Percentiles rank a stretch among this genome's conserved stretches.
Evolutionary conservation across 495 filamentous ascomycete genomes (phyloP).

Genomic region (Articulospora tetracladia): DNA sequence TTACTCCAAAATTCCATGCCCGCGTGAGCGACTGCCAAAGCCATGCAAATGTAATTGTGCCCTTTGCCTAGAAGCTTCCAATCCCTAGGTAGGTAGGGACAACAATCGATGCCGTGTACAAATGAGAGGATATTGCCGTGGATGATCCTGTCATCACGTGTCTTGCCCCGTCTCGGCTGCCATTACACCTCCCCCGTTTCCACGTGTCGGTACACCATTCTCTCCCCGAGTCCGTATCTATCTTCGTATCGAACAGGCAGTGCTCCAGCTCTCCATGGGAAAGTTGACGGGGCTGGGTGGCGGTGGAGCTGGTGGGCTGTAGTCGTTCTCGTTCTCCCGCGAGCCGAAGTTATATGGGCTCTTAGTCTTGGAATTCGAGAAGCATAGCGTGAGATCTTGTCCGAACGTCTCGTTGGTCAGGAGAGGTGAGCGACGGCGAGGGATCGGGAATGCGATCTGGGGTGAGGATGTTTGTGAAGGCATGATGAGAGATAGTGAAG

Average conservation of each 20-base stretch:
- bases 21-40: slow-evolving; percentile 10
- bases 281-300: slow-evolving; percentile 46
- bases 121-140: neutral
- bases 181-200: neutral
- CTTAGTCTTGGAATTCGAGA: slow-evolving; percentile 34
- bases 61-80: neutral
- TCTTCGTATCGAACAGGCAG: slow-evolving; percentile 19
- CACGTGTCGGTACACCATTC: neutral
- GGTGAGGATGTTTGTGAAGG: slow-evolving; percentile 25
- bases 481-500: slow-evolving; percentile 12
- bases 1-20: slow-evolving; percentile 18
- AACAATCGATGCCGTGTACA: neutral
- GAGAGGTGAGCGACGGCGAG: slow-evolving; percentile 25
- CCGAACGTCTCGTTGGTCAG: slow-evolving; percentile 33
- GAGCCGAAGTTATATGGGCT: slow-evolving; percentile 17
- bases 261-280: slow-evolving; percentile 26
- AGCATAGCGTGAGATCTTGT: slow-evolving; percentile 40
- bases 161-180: neutral
- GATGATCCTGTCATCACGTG: slow-evolving; percentile 12
- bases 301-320: slow-evolving; percentile 40
- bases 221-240: slow-evolving; percentile 4
- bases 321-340: slow-evolving; percentile 22
- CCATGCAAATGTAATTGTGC: neutral
- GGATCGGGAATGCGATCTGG: slow-evolving; percentile 19
- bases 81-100: neutral